Base-by-base conservation (phyloP, 768 basidiomycete genomes). In the Hydnomerulius pinastri region DNA sequence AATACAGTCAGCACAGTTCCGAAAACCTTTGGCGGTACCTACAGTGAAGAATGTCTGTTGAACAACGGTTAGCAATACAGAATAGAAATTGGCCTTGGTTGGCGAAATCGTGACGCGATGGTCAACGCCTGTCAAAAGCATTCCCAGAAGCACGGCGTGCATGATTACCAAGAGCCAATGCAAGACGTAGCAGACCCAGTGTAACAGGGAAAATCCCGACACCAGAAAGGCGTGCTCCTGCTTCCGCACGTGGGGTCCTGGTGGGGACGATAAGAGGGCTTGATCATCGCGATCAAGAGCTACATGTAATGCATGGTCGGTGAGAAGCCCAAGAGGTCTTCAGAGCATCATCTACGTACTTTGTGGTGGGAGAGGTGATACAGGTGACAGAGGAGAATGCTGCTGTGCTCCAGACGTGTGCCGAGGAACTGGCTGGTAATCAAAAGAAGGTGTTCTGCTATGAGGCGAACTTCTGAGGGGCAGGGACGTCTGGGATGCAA, bases 121-220 rank as follows among this genome's bases (percentile, higher is more conserved):
- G 13, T 50, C 48, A n/a, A 33, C 17, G 13, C 29, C 38, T 12
- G 12, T 15, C 13, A 23, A 21, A 21, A 17, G 28, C n/a, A 51
- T 30, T 15, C 18, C 50, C 37, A 55, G 8, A 9, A 51, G 30
- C 4, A 43, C 20, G 15, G 46, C 24, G 29, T 55, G 49, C 13
- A 55, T 3, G 39, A 35, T n/a, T 10, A 55, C 45, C 15, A 55
- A 36, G 15, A 40, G 8, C 3, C 29, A 29, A 23, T 33, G 33
- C n/a, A 33, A 7, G 12, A 4, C 13, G 11, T 46, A 46, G 20
- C 44, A 46, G 13, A 35, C 24, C 38, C 32, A 13, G 11, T 7
- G 12, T 13, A 33, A 33, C 11, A n/a, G 32, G 13, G 15, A 33
- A 13, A 33, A 13, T 12, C 32, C 11, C n/a, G 32, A 33, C 13